A percentile compares a stretch with the other conserved stretches of the same genome.
Evolutionary conservation across 208 protist genomes (phyloP).

Genomic region (Porcisia deanei): DNA sequence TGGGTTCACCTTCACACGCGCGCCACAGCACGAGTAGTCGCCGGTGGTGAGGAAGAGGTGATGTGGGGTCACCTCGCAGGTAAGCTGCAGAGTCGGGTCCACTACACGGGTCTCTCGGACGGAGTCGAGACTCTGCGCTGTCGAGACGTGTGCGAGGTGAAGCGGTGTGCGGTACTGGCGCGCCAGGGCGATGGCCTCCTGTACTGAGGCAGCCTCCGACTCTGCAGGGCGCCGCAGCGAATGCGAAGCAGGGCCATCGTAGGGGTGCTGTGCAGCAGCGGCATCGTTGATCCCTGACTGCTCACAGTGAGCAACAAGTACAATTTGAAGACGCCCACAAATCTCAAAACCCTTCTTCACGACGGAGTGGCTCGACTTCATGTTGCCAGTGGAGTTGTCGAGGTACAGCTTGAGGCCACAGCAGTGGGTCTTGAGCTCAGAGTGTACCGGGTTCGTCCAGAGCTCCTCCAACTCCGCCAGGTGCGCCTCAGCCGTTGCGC

Average conservation of each 20-base stretch:
- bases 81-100: slow-evolving; percentile 70
- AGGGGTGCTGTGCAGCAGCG: slow-evolving; percentile 57
- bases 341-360: slow-evolving; percentile 70
- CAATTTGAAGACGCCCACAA: slow-evolving; percentile 68
- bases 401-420: slow-evolving; percentile 89
- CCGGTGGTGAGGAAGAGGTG: slow-evolving; percentile 88
- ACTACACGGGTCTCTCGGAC: slow-evolving; percentile 65
- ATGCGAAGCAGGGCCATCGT: slow-evolving; percentile 67
- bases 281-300: slow-evolving; percentile 76
- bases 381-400: slow-evolving; percentile 86
- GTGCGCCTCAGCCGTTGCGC: slow-evolving; percentile 67
- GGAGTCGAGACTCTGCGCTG: slow-evolving; percentile 75
- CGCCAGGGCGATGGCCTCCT: slow-evolving; percentile 70
- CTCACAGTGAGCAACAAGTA: slow-evolving; percentile 91
- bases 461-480: slow-evolving; percentile 69
- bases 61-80: slow-evolving; percentile 91
- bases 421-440: slow-evolving; percentile 56
- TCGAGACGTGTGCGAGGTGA: slow-evolving; percentile 92
- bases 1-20: slow-evolving; percentile 88
- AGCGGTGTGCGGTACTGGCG: slow-evolving; percentile 61
- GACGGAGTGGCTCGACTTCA: slow-evolving; percentile 67
- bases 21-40: slow-evolving; percentile 76
- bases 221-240: slow-evolving; percentile 75
- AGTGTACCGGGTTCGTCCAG: slow-evolving; percentile 61
- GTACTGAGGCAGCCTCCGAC: slow-evolving; percentile 69